phyloP scores from a whole-genome alignment of 202 grass and related monocot genomes.

The Digitaria exilis region DNA sequence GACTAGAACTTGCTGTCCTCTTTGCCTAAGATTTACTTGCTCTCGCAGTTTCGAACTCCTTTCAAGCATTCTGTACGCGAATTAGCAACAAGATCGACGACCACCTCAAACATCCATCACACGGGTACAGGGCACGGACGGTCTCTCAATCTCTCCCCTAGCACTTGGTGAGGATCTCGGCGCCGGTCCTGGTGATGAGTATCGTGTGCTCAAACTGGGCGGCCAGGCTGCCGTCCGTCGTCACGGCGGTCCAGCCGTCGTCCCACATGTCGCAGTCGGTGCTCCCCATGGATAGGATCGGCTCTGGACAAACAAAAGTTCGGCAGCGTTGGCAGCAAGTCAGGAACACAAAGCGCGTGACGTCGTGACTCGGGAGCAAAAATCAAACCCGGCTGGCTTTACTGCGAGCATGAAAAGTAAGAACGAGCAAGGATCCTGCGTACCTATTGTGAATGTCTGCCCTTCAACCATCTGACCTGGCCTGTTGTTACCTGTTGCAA shows the following conservation, averaged over 20 bases:
- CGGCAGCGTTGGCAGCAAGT: not conserved
- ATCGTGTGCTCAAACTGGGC: conserved; percentile 95
- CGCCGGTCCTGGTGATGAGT: conserved; percentile 73
- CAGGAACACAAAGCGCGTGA: not conserved
- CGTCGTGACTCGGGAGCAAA: not conserved
- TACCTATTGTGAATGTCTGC: conserved; percentile 97
- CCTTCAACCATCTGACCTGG: conserved; percentile 83
- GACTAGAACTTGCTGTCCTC: not conserved
- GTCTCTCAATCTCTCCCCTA: too few species aligned
- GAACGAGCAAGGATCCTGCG: not conserved
- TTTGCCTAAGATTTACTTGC: conserved; percentile 6
- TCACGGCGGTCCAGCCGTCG: conserved; percentile 86
- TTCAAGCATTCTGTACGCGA: not conserved
- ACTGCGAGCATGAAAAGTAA: not conserved
- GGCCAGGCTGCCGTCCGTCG: conserved; percentile 70
- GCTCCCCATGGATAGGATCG: conserved; percentile 76
- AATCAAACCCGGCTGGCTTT: not conserved
- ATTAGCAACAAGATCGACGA: not conserved
- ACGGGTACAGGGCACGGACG: too few species aligned
- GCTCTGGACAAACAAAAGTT: conserved; percentile 49
- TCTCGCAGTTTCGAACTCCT: not conserved
- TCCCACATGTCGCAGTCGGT: conserved; percentile 71
- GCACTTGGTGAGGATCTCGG: conserved; percentile 84
- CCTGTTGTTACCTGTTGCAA: conserved; percentile 72
- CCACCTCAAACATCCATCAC: not conserved